Base-by-base conservation (phyloP, 192 early-diverging fungal genomes). In the Funneliformis geosporum region DNA sequence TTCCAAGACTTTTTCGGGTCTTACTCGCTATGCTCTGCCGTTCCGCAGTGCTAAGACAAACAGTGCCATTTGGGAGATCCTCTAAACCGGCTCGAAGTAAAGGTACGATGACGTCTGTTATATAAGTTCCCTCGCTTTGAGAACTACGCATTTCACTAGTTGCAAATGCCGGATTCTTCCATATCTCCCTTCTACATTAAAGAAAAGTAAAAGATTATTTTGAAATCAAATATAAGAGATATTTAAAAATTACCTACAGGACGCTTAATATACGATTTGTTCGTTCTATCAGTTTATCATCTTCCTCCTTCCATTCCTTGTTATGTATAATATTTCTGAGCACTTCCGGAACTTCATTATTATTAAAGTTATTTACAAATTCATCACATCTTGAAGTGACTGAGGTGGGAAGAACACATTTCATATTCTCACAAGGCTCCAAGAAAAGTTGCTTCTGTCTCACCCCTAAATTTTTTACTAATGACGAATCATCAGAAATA, bases 331-430 rank as follows among this genome's bases (percentile, higher is more conserved):
- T 74, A 74, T 74, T 74, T 74, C 16, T 73, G 9, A 47, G 16
- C 16, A 46, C 5, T 46, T n/a, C 6, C 14, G 14, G 55, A 60
- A 60, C 28, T 11, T 70, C 3, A 28, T 60, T 39, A 60, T 74
- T 74, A 74, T 60, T 60, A 74, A 74, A 74, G 21, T 60, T 74
- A 33, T 74, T 33, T 40, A 74, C 73, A 74, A 74, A 74, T 27
- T 74, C 12, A 59, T 60, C 2, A 8, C 42, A 62, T 23, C 11
- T 47, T 44, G 43, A 70, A 70, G 50, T 60, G 39, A 74, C 27
- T 74, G 25, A 74, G 12, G 6, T 38, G 10, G 73, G 55, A 25
- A 74, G 5, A 60, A 21, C 59, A 38, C 50, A n/a, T 59, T 60
- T 74, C 9, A 74, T 74, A 23, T 74, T 74, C 21, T 74, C 55